Evolutionary conservation across 2,329 filamentous ascomycete species (phyloP), one percentile per base, ranked within the genome.

Genomic region (Ascochyta clinopodiicola): DNA sequence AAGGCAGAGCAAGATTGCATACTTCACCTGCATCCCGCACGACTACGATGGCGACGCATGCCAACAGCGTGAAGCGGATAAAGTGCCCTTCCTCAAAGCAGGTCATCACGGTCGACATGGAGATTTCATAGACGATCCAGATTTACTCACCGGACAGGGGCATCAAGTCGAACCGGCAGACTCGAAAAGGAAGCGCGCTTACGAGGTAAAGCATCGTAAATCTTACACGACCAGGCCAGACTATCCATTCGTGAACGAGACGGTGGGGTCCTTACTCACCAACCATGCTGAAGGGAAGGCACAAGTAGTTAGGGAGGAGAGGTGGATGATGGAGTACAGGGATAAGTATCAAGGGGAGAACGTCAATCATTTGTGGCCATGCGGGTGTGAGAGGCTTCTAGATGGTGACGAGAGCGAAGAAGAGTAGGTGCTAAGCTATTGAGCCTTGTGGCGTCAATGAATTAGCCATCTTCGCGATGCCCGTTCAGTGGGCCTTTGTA

Each of bases 101-200:
- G 68, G 69, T 6, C 44, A 15, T 3, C 70, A 72, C 39, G 68
- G 70, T 3, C 55, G 54, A 0, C 37, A 46, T 4, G 67, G 57
- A 5, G 60, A 66, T 21, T 71, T 62, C 1, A 43, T 54, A 6
- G 24, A 38, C 12, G 68, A 71, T 21, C 36, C 44, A 4, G 61
- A 64, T 39, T 51, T 62, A 2, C 19, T 12, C 2, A 68, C 63
- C 1, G 70, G 67, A 1, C 17, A 39, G 7, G 68, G 70, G 1
- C 70, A 72, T 36, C 55, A 60, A 21, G 57, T 71, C 10, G 47
- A 54, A 6, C 59, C 55, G 5, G 38, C 10, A n/a, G 64, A 69
- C 39, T 25, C 37, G 34, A 12, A 29, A 12, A 9, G 6, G 19
- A 52, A 42, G 22, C 53, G 22, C 10, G 37, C 7, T 39, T 59